phyloP scores from a whole-genome alignment of 2,329 filamentous ascomycete species.

The Aspergillus fischeri region DNA sequence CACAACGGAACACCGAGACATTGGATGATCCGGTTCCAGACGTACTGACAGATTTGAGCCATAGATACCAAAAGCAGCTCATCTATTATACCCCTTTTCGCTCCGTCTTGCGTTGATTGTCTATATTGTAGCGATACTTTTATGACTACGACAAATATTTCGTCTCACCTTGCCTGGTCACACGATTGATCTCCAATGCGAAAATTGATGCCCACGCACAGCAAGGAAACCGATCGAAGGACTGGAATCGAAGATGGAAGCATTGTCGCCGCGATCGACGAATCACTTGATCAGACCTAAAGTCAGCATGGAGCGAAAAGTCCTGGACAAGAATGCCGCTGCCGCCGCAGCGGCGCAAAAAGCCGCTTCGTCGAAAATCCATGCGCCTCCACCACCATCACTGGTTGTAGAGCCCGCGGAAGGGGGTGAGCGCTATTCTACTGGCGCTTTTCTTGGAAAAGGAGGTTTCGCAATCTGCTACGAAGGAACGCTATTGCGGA shows the following conservation, averaged over 20 bases:
- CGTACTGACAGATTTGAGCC: slow-evolving; percentile 6
- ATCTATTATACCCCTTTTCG: slow-evolving; percentile 15
- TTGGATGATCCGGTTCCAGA: not conserved
- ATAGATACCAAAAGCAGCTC: slow-evolving; percentile 3
- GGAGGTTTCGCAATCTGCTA: slow-evolving; percentile 51
- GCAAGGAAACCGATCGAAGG: not conserved
- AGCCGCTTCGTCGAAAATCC: slow-evolving; percentile 36
- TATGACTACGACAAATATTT: slow-evolving; percentile 19
- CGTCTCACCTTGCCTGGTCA: slow-evolving; percentile 3
- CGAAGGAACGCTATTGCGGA: slow-evolving; percentile 42
- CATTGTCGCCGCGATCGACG: slow-evolving; percentile 46
- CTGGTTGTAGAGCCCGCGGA: slow-evolving; percentile 43
- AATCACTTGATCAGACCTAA: slow-evolving; percentile 45
- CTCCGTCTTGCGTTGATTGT: slow-evolving; percentile 9
- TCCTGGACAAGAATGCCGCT: slow-evolving; percentile 34
- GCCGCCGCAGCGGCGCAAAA: slow-evolving; percentile 27
- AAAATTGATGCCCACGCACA: slow-evolving; percentile 21
- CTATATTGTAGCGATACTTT: slow-evolving; percentile 12
- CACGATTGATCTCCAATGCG: slow-evolving; percentile 7
- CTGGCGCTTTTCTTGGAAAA: slow-evolving; percentile 46
- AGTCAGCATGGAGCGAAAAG: slow-evolving; percentile 35
- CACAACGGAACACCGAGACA: not conserved
- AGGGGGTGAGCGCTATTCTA: slow-evolving; percentile 43
- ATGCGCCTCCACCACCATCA: slow-evolving; percentile 44
- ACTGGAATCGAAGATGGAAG: slow-evolving; percentile 39